A percentile compares a stretch with the other conserved stretches of the same genome.
Evolutionary conservation across 2,329 filamentous ascomycete genomes (phyloP).

Genomic region (Akanthomyces uredinophilus): DNA sequence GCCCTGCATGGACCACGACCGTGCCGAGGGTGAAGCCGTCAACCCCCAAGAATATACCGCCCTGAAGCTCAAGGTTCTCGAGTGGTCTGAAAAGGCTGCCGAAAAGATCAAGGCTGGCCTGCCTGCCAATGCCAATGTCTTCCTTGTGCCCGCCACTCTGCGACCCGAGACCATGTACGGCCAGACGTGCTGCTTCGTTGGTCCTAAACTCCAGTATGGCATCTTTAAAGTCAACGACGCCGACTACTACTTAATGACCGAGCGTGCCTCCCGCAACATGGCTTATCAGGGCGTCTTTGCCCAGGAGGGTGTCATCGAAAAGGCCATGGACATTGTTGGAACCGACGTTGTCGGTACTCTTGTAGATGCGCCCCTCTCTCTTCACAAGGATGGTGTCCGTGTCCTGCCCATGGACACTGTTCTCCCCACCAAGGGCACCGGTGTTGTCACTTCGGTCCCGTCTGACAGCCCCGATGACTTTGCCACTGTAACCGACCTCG

Average conservation of each 20-base stretch:
- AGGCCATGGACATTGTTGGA: slow-evolving; percentile 70
- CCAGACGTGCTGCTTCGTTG: slow-evolving; percentile 92
- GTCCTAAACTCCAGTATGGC: slow-evolving; percentile 83
- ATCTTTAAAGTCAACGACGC: slow-evolving; percentile 73
- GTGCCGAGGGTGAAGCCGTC: slow-evolving; percentile 41
- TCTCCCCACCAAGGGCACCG: slow-evolving; percentile 88
- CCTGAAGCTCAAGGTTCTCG: slow-evolving; percentile 82
- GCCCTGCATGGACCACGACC: slow-evolving; percentile 45
- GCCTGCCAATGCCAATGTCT: slow-evolving; percentile 73
- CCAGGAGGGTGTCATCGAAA: slow-evolving; percentile 67
- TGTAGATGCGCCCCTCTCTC: slow-evolving; percentile 81
- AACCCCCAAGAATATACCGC: slow-evolving; percentile 89
- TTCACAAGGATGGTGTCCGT: slow-evolving; percentile 76
- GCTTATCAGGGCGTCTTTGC: slow-evolving; percentile 85
- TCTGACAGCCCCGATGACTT: slow-evolving; percentile 94
- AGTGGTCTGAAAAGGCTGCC: slow-evolving; percentile 76
- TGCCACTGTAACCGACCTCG: slow-evolving; percentile 78
- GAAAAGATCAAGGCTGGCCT: slow-evolving; percentile 71
- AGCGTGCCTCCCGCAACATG: slow-evolving; percentile 91
- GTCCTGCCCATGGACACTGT: slow-evolving; percentile 95
- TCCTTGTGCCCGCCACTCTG: slow-evolving; percentile 86
- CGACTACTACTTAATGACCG: slow-evolving; percentile 79
- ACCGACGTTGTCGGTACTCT: slow-evolving; percentile 82
- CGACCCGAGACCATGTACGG: slow-evolving; percentile 99
- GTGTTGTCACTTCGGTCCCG: slow-evolving; percentile 91